Evolutionary conservation across 805 yeast genomes (phyloP), one percentile per base, ranked within the genome.

Genomic region (Torulaspora gathmanii): DNA sequence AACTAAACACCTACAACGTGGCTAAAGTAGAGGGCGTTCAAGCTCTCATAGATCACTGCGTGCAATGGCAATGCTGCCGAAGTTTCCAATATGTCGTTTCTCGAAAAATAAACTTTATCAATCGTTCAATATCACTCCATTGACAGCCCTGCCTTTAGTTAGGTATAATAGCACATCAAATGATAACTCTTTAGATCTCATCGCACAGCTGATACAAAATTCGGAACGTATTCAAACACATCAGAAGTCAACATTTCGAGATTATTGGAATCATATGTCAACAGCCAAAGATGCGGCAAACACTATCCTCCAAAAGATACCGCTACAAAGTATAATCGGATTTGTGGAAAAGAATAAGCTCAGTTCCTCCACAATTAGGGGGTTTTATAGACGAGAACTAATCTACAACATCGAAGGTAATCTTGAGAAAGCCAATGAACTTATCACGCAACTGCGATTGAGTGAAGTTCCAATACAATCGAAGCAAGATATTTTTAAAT

Each of bases 371-470:
- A 44, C 50, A 9, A 30, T 44, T 1, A 39, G 56, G 37, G 48
- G 49, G 2, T 35, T 44, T 17, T 52, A 45, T 31, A 47, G 53
- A 29, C 44, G 46, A 39, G 56, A 52, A 33, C 17, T 45, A 3
- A 7, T 52, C 1, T 44, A 40, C 15, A 42, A 46, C 23, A 25
- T 33, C 27, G 16, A 35, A 4, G 33, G 38, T 9, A 23, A 39
- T 13, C 19, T 40, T 11, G 22, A 29, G 6, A 37, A 35, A 15
- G 44, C 41, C 1, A 40, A 38, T 13, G 28, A 16, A 12, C 35
- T 35, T 1, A 28, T 28, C 19, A 36, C 22, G 5, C 29, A 36
- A 26, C 34, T 43, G 10, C 33, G n/a, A 5, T 4, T 39, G 11
- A 20, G 36, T 7, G 4, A 23, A 17, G 25, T 19, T 9, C 17